Conservation (phyloP, 331 rosid species). For the Dryas integrifolia region DNA sequence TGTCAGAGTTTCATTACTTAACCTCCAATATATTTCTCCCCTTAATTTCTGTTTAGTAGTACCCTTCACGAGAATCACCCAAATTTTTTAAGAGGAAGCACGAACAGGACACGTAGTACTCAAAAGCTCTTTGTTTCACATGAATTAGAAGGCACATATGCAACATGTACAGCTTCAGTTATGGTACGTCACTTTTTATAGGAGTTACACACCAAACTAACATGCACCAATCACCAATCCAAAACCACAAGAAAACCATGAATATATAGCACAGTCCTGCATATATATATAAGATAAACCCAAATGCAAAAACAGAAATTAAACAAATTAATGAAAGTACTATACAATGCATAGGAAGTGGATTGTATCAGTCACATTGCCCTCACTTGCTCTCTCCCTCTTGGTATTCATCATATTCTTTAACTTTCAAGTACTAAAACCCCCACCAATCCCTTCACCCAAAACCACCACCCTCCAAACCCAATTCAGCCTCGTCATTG, state of each 20-base stretch:
- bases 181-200: neutral
- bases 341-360: slow-evolving; percentile 12
- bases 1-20: too few relatives aligned
- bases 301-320: neutral
- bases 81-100: neutral
- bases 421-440: neutral
- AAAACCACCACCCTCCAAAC: neutral
- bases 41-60: too few relatives aligned
- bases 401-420: slow-evolving; percentile 20
- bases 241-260: too few relatives aligned
- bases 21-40: too few relatives aligned
- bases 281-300: neutral
- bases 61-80: neutral
- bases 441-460: neutral
- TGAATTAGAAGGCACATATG: neutral
- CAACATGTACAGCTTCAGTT: neutral
- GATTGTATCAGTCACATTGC: neutral
- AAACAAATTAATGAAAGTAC: too few relatives aligned
- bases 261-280: too few relatives aligned
- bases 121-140: neutral
- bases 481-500: slow-evolving; percentile 29
- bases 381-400: slow-evolving; percentile 15
- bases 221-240: too few relatives aligned
- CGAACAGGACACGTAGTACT: neutral
- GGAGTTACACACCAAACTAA: neutral